Conservation (phyloP, 768 basidiomycete species). For the Tremella mesenterica region DNA sequence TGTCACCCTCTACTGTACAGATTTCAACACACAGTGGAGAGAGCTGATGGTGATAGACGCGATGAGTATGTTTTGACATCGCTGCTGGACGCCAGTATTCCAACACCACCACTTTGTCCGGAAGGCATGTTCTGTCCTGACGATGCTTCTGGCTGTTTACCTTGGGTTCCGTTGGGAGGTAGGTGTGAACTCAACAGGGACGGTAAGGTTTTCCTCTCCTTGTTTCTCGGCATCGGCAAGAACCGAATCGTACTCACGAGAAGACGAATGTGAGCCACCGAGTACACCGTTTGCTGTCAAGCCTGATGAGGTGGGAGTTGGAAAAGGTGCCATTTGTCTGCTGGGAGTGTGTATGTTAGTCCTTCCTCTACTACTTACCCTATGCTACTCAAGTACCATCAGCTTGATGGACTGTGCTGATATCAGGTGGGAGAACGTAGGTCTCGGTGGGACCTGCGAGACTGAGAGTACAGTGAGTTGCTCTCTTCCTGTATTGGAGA, state of each 20-base stretch:
- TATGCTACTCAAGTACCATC: no score
- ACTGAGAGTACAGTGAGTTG: conserved; percentile 18
- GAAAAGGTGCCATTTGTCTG: conserved; percentile 18
- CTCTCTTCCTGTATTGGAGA: background rate
- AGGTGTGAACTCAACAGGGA: conserved; percentile 27
- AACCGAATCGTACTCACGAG: background rate
- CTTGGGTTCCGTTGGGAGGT: conserved; percentile 12
- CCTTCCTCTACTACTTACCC: no score
- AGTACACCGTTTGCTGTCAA: background rate
- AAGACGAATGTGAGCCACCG: conserved; percentile 23
- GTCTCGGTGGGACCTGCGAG: conserved; percentile 12
- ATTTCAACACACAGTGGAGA: no score
- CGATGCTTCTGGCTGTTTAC: conserved; percentile 20
- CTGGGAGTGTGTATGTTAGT: conserved; percentile 21
- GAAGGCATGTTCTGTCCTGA: conserved; percentile 22
- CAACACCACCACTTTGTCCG: conserved; percentile 19
- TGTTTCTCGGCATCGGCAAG: no score
- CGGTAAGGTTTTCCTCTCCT: conserved; percentile 11
- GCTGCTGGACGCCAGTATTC: conserved; percentile 3
- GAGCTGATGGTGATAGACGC: conserved; percentile 8
- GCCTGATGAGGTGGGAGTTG: background rate
- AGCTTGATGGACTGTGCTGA: background rate
- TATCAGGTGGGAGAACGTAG: conserved; percentile 12
- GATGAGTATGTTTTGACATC: conserved; percentile 22
- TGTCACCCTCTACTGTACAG: no score